These are phyloP conservation scores for Cerrena zonata DNA, from an alignment of 1,284 basidiomycete genomes.

Conservation along the genomic window DNA sequence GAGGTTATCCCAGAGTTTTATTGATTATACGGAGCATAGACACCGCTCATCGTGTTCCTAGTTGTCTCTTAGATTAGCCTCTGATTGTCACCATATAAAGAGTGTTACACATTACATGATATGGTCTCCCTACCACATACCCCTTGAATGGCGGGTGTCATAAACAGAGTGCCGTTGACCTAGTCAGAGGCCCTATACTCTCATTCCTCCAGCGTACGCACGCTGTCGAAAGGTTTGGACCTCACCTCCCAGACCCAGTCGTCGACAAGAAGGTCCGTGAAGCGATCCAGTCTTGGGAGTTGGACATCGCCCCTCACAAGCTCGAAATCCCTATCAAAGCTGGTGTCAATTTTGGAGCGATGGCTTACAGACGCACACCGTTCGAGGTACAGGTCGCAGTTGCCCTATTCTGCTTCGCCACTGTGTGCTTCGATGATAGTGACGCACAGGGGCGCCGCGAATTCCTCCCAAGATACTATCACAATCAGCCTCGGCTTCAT, in stretches of 20 bases:
- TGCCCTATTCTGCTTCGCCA: neutral
- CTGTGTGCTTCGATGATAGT: neutral
- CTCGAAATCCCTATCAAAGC: neutral
- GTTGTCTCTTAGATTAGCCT: too few relatives aligned
- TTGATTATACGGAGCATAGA: too few relatives aligned
- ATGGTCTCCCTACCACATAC: too few relatives aligned
- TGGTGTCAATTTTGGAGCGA: neutral
- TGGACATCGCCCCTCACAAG: neutral
- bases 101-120: too few relatives aligned
- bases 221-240: neutral
- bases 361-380: neutral
- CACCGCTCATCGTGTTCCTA: too few relatives aligned
- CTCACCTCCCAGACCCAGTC: neutral
- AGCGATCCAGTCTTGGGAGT: neutral
- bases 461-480: neutral
- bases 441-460: neutral
- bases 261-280: neutral
- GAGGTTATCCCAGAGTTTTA: conserved; percentile 4
- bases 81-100: too few relatives aligned
- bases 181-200: neutral
- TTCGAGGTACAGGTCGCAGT: neutral
- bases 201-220: neutral
- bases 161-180: too few relatives aligned
- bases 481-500: conserved; percentile 3
- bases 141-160: too few relatives aligned